Base-by-base conservation (phyloP, 1,284 basidiomycete species). In the Fomitopsis betulina region DNA sequence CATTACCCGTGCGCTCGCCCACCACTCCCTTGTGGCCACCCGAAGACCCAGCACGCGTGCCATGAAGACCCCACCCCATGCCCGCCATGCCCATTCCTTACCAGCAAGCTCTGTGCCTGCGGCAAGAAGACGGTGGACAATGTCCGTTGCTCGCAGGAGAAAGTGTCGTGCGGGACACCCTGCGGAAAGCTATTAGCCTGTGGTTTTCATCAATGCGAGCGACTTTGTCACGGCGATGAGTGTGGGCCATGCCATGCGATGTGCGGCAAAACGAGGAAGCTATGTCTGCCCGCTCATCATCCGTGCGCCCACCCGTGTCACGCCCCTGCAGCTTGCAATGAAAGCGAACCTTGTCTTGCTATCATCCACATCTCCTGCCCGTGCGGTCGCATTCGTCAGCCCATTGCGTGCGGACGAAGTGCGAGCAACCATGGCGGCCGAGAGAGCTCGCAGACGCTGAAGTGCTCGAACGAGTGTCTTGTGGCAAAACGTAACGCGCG, bases 191-290 rank as follows among this genome's bases (percentile, higher is more conserved):
- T 89, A 4, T 75, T 96, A 35, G 73, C 75, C 0, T 97, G 94
- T 65, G 94, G 94, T 1, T 93, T 88, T 69, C 95, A 97, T 70
- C 83, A 81, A 27, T 97, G 94, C 70, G 84, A 89, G 58, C 81
- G 86, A 59, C 67, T 80, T 0, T 97, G 94, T 68, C 95, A 97
- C 67, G 74, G 80, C 0, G 91, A 85, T 51, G 82, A 82, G 3
- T 96, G 94, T 68, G 92, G 92, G 3, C 59, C 78, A 0, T 96
- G 94, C 70, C 79, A 77, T 9, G 82, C 87, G 33, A 78, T 82
- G 1, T 97, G 94, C 69, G 89, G 90, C 25, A 97, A 96, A 73
- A 76, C 87, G 5, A 82, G 94, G 58, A 89, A 88, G 67, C 79
- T 88, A 58, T 96, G 93, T 88, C 87, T 84, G 30, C 84, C 84